Conservation (phyloP, 2,329 filamentous ascomycete species). For the Exophiala lecanii-corni region DNA sequence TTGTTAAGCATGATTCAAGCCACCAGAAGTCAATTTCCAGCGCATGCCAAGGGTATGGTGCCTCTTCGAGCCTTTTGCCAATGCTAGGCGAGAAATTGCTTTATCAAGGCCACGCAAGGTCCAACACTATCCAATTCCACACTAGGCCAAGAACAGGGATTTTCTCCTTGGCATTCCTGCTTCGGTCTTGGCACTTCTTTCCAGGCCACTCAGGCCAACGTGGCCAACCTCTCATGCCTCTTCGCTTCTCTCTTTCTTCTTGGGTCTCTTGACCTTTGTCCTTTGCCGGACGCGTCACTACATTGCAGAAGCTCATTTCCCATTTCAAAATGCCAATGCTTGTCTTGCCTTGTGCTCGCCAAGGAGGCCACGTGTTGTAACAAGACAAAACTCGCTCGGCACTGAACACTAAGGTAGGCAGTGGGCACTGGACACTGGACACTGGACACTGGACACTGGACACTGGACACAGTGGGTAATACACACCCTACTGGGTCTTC, state of each 20-base stretch:
- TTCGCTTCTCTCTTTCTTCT: neutral
- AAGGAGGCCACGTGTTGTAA: slow-evolving; percentile 4
- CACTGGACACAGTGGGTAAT: too few relatives aligned
- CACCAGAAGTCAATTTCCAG: slow-evolving; percentile 14
- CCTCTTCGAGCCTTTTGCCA: slow-evolving; percentile 6
- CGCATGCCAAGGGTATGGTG: slow-evolving; percentile 4
- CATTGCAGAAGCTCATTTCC: neutral
- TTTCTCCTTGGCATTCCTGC: too few relatives aligned
- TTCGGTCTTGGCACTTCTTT: neutral
- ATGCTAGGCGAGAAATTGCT: neutral
- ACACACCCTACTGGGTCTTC: too few relatives aligned
- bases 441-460: too few relatives aligned
- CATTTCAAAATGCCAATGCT: neutral
- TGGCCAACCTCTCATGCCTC: too few relatives aligned
- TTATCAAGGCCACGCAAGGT: neutral
- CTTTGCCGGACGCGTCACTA: neutral
- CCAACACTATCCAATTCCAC: too few relatives aligned
- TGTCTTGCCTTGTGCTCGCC: neutral
- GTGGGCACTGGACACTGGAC: too few relatives aligned
- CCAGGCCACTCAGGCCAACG: too few relatives aligned
- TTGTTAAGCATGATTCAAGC: slow-evolving; percentile 25
- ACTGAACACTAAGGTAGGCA: neutral
- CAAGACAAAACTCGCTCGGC: neutral
- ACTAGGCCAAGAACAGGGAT: too few relatives aligned
- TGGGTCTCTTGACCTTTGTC: neutral